A percentile compares a stretch with the other conserved stretches of the same genome.
Evolutionary conservation across 139 green algal genomes (phyloP).

Genomic region (Parachlorella kessleri): DNA sequence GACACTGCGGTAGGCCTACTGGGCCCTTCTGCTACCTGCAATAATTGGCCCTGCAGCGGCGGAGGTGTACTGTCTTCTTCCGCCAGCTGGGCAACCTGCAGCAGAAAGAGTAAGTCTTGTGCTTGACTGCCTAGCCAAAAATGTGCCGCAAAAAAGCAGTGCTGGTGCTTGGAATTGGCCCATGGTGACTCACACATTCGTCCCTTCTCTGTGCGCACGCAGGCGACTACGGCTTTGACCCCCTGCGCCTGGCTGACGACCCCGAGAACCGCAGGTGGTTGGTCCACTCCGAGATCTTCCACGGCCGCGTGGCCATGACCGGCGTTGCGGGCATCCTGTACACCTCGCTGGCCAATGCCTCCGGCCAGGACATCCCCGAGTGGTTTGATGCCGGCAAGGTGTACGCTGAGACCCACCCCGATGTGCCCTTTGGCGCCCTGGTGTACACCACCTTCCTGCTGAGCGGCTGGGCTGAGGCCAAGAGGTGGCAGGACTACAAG

Average conservation of each 20-base stretch:
- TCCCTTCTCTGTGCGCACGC: too few relatives aligned
- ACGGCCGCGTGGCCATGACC: slow-evolving; percentile 57
- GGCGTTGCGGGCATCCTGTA: slow-evolving; percentile 48
- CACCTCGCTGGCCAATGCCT: slow-evolving; percentile 29
- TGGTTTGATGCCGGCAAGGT: slow-evolving; percentile 82
- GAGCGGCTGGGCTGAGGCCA: slow-evolving; percentile 79
- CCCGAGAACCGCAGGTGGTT: slow-evolving; percentile 62
- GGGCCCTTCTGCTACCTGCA: too few relatives aligned
- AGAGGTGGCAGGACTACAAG: slow-evolving; percentile 79
- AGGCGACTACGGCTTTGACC: slow-evolving; percentile 83
- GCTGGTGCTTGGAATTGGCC: too few relatives aligned
- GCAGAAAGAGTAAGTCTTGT: too few relatives aligned
- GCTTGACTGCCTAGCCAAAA: too few relatives aligned
- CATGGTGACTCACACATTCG: too few relatives aligned
- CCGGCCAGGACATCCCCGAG: slow-evolving; percentile 49
- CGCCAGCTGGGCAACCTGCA: too few relatives aligned
- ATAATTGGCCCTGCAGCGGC: too few relatives aligned
- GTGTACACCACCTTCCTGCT: slow-evolving; percentile 72
- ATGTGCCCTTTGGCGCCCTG: slow-evolving; percentile 71
- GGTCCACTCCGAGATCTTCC: slow-evolving; percentile 57
- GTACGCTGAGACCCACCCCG: slow-evolving; percentile 62
- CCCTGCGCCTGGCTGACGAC: slow-evolving; percentile 76
- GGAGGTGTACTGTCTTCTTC: too few relatives aligned
- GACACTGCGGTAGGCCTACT: too few relatives aligned
- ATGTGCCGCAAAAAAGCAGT: too few relatives aligned